Conservation (phyloP, 2,329 filamentous ascomycete species). For the Huntiella savannae region DNA sequence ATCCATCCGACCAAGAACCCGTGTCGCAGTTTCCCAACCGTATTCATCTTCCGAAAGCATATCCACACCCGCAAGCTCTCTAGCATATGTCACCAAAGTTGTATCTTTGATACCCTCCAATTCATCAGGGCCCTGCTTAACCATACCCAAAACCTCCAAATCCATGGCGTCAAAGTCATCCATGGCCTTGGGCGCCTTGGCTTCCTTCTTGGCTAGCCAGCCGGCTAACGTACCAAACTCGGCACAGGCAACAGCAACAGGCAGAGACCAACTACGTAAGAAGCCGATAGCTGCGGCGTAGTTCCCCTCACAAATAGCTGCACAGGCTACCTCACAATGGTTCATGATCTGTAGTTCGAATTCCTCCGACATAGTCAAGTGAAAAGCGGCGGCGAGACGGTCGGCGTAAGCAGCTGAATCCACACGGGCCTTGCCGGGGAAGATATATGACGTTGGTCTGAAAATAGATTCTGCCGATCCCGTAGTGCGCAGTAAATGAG, state of each 20-base stretch:
- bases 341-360: constrained; percentile 62
- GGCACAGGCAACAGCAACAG: constrained; percentile 56
- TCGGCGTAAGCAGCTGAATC: constrained; percentile 47
- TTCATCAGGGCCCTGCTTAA: constrained; percentile 36
- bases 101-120: constrained; percentile 56
- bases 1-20: constrained; percentile 66
- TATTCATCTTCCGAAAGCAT: constrained; percentile 33
- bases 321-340: constrained; percentile 61
- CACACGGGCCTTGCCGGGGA: constrained; percentile 6
- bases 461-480: too few species aligned
- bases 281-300: constrained; percentile 57
- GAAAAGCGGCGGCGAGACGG: constrained; percentile 52
- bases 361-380: constrained; percentile 46
- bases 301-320: constrained; percentile 67
- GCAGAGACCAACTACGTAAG: constrained; percentile 61
- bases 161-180: constrained; percentile 48
- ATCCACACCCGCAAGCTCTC: constrained; percentile 39
- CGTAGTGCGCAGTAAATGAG: background rate
- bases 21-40: constrained; percentile 80
- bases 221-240: constrained; percentile 69
- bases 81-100: constrained; percentile 58
- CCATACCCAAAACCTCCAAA: constrained; percentile 61
- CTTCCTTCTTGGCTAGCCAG: constrained; percentile 52
- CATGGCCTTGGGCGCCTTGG: constrained; percentile 30
- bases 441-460: constrained; percentile 15